phyloP scores from a whole-genome alignment of 768 basidiomycete species.

The Termitomyces sp. region DNA sequence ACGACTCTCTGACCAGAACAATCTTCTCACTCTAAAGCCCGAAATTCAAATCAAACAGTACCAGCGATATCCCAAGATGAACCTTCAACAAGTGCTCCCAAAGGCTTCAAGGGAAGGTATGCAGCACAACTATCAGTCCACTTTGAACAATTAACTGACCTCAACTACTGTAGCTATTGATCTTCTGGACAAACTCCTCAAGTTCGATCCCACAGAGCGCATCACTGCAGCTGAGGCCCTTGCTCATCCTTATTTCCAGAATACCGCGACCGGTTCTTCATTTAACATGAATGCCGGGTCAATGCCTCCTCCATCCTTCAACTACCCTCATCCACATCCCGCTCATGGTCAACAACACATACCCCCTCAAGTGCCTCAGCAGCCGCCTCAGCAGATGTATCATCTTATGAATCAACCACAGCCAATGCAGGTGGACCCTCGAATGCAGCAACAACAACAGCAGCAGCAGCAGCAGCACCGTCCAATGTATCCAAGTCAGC shows the following conservation, averaged over 20 bases:
- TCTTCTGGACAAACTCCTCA: slow-evolving; percentile 88
- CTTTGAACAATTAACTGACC: background rate
- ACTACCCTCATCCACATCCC: slow-evolving; percentile 60
- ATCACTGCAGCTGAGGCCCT: slow-evolving; percentile 90
- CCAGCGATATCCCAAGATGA: slow-evolving; percentile 82
- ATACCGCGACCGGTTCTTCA: slow-evolving; percentile 36
- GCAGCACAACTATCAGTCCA: background rate
- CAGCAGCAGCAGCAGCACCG: slow-evolving; percentile 5
- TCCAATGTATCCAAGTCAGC: slow-evolving; percentile 11
- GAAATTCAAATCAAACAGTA: slow-evolving; percentile 82
- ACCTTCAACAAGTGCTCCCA: slow-evolving; percentile 74
- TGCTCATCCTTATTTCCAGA: slow-evolving; percentile 87
- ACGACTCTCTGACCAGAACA: background rate
- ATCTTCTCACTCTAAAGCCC: slow-evolving; percentile 42
- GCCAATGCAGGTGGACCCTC: slow-evolving; percentile 14
- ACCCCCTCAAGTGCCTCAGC: slow-evolving; percentile 25
- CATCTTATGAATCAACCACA: slow-evolving; percentile 29
- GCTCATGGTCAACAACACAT: slow-evolving; percentile 46
- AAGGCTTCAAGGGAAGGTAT: slow-evolving; percentile 83
- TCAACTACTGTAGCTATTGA: slow-evolving; percentile 62
- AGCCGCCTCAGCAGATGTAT: slow-evolving; percentile 23
- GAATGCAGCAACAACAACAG: slow-evolving; percentile 8
- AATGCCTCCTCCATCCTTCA: slow-evolving; percentile 66
- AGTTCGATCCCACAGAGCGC: slow-evolving; percentile 92
- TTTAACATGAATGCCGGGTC: slow-evolving; percentile 45